Evolutionary conservation across 768 basidiomycete species (phyloP).

Genomic region (Holtermanniella nyarrowii): DNA sequence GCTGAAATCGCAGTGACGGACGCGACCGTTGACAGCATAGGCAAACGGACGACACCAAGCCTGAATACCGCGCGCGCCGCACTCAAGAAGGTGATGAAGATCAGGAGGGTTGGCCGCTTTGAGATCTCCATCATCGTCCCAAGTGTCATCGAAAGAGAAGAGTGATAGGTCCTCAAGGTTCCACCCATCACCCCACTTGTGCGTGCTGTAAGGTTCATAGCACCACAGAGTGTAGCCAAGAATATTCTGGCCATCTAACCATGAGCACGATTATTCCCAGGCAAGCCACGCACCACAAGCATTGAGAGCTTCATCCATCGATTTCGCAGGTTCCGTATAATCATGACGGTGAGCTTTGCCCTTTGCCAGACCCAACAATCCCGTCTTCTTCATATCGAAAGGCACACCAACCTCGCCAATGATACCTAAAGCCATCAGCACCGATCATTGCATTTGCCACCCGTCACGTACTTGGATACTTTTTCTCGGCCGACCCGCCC

Average conservation of each 20-base stretch:
- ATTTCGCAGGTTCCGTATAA: conserved; percentile 24
- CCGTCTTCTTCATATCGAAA: conserved; percentile 80
- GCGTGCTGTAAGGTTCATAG: conserved; percentile 57
- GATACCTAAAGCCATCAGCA: conserved; percentile 36
- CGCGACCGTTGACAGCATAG: conserved; percentile 59
- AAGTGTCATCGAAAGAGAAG: conserved; percentile 29
- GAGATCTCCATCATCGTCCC: conserved; percentile 5
- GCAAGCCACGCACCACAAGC: conserved; percentile 62
- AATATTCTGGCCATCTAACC: conserved; percentile 65
- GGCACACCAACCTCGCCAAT: conserved; percentile 57
- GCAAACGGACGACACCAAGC: conserved; percentile 85
- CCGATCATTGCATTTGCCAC: conserved; percentile 1
- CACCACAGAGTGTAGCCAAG: conserved; percentile 81
- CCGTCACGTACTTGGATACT: conserved; percentile 23
- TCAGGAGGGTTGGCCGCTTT: conserved; percentile 14
- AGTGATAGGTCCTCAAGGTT: conserved; percentile 38
- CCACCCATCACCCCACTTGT: conserved; percentile 88
- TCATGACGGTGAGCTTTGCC: conserved; percentile 25
- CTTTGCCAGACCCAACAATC: conserved; percentile 45
- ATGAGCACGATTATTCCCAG: conserved; percentile 75
- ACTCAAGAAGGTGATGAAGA: conserved; percentile 14
- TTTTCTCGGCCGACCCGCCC: conserved; percentile 2
- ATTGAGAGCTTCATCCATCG: conserved; percentile 24
- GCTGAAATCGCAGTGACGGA: conserved; percentile 62
- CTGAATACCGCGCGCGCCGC: conserved; percentile 68